Percentiles rank a stretch among this genome's conserved stretches.
Conservation (phyloP, 352 stramenopile species). For the Phytophthora chlamydospora region DNA sequence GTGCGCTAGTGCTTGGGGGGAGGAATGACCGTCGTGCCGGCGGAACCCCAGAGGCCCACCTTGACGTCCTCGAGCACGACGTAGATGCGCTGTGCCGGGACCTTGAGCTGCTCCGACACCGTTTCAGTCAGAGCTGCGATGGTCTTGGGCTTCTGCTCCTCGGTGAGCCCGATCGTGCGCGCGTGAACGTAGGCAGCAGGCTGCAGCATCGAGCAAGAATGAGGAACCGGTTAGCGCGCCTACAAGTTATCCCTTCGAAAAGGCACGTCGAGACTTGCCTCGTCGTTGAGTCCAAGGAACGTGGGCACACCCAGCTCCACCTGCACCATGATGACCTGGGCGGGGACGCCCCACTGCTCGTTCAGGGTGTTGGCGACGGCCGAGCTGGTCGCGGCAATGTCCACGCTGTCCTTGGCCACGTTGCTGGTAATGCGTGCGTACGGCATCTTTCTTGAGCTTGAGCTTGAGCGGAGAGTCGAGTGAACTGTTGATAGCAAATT, state of each 20-base stretch:
- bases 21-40: background rate
- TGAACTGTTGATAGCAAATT: background rate
- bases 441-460: conserved; percentile 33
- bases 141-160: conserved; percentile 40
- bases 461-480: background rate
- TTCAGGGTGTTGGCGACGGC: conserved; percentile 49
- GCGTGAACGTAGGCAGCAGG: conserved; percentile 48
- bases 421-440: conserved; percentile 54
- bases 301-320: conserved; percentile 45
- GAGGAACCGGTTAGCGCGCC: too few relatives aligned
- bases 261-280: conserved; percentile 20
- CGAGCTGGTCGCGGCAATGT: conserved; percentile 34
- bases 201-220: conserved; percentile 15
- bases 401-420: conserved; percentile 39
- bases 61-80: conserved; percentile 44
- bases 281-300: conserved; percentile 34
- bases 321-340: conserved; percentile 49
- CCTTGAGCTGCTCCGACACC: conserved; percentile 22
- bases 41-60: conserved; percentile 31
- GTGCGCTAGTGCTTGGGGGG: conserved; percentile 4
- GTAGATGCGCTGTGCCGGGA: conserved; percentile 37
- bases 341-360: conserved; percentile 37
- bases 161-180: conserved; percentile 41
- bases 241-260: too few relatives aligned
- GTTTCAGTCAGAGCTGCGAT: conserved; percentile 24